phyloP scores from a whole-genome alignment of 371 early-diverging fungal species.

The Apophysomyces elegans region DNA sequence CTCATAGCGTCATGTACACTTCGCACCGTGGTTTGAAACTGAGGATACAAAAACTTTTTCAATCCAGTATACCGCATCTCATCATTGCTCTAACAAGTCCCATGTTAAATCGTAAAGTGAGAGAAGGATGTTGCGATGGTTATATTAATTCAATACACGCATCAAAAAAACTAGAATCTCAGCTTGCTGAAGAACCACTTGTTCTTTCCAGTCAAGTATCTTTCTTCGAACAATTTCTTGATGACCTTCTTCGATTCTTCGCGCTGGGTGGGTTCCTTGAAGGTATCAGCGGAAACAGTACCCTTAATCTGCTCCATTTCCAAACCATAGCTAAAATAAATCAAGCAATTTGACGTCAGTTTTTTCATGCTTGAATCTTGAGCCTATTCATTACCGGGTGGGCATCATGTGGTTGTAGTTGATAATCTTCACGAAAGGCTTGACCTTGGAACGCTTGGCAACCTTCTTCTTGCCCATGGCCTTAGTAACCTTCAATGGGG shows the following conservation, averaged over 20 bases:
- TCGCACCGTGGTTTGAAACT: too few relatives aligned
- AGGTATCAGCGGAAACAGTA: conserved; percentile 81
- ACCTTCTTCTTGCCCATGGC: conserved; percentile 92
- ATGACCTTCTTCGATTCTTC: conserved; percentile 87
- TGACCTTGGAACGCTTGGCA: conserved; percentile 93
- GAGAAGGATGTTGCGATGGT: conserved; percentile 1
- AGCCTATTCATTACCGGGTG: conserved; percentile 69
- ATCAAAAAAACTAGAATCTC: conserved; percentile 75
- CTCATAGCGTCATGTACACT: too few relatives aligned
- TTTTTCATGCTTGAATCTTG: not conserved
- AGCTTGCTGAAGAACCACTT: conserved; percentile 99
- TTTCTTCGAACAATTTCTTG: conserved; percentile 93
- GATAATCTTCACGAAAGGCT: conserved; percentile 96
- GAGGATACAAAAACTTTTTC: too few relatives aligned
- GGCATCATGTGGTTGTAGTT: conserved; percentile 99
- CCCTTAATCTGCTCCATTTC: conserved; percentile 89
- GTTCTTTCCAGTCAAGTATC: conserved; percentile 96
- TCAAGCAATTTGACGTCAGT: not conserved
- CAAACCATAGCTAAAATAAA: conserved; percentile 65
- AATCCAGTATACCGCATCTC: too few relatives aligned
- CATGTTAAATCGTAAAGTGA: not conserved
- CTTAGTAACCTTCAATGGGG: conserved; percentile 94
- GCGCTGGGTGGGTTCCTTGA: conserved; percentile 95
- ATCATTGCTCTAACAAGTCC: too few relatives aligned
- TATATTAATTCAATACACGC: conserved; percentile 2